phyloP scores from a whole-genome alignment of 1,139 yeast genomes.

The Geotrichum cucujoidarum region DNA sequence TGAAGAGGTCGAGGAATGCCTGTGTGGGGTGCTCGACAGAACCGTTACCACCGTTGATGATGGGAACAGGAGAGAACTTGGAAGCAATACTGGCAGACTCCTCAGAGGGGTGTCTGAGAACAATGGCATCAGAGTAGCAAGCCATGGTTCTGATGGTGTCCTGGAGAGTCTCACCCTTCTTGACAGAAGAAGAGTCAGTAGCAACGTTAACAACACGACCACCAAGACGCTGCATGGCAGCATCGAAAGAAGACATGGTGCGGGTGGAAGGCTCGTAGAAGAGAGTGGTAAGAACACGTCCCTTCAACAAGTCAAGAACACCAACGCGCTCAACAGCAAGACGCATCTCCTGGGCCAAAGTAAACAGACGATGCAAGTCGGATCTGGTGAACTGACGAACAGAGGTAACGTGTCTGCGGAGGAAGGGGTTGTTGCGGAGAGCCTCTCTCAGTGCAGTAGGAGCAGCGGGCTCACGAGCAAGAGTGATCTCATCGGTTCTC shows the following conservation, averaged over 20 bases:
- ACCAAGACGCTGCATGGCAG: conserved; percentile 99
- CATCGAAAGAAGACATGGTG: conserved; percentile 93
- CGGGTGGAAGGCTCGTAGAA: conserved; percentile 98
- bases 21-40: conserved; percentile 98
- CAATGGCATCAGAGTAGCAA: conserved; percentile 95
- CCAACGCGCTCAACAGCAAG: conserved; percentile 96
- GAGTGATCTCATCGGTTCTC: conserved; percentile 22
- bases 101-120: conserved; percentile 91
- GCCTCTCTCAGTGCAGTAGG: conserved; percentile 69
- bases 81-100: conserved; percentile 92
- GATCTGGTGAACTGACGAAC: conserved; percentile 82
- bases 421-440: conserved; percentile 84
- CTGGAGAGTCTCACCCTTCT: conserved; percentile 97
- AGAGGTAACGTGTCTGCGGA: conserved; percentile 80
- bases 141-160: conserved; percentile 94
- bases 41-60: conserved; percentile 97
- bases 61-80: conserved; percentile 93
- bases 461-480: conserved; percentile 55
- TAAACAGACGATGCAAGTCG: conserved; percentile 86
- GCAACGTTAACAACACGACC: conserved; percentile 91
- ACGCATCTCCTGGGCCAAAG: conserved; percentile 97
- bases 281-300: conserved; percentile 88
- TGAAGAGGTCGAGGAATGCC: conserved; percentile 93
- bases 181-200: conserved; percentile 82
- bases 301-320: conserved; percentile 81